phyloP scores from a whole-genome alignment of 225 moss, liverwort and hornwort genomes.

The Lunularia cruciata region DNA sequence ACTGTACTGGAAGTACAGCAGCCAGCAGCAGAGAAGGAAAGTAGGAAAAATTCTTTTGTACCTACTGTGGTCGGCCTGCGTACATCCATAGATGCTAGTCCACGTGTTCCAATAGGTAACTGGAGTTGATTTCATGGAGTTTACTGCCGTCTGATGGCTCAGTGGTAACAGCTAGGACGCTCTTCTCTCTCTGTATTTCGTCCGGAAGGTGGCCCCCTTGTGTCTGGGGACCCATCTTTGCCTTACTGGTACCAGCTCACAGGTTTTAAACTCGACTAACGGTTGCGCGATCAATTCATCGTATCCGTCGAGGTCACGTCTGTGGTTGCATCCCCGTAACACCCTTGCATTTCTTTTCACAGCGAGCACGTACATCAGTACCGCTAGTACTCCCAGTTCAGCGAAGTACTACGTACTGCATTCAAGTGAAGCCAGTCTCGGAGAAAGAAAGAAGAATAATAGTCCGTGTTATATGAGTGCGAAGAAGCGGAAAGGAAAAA shows the following conservation, averaged over 20 bases:
- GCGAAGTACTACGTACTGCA: too few species aligned
- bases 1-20: too few species aligned
- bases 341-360: too few species aligned
- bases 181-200: not conserved
- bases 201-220: not conserved
- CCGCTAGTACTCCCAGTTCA: too few species aligned
- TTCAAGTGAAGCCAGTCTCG: too few species aligned
- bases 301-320: too few species aligned
- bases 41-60: not conserved
- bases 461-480: too few species aligned
- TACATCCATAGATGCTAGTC: not conserved
- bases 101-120: not conserved
- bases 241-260: not conserved
- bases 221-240: conserved; percentile 8
- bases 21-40: not conserved
- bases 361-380: too few species aligned
- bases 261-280: not conserved
- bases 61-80: not conserved
- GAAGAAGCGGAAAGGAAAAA: too few species aligned
- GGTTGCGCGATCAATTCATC: too few species aligned
- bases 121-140: not conserved
- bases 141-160: not conserved
- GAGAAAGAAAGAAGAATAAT: too few species aligned
- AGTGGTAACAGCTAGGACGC: not conserved
- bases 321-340: too few species aligned